Evolutionary conservation across 371 early-diverging fungal genomes (phyloP), one percentile per base, ranked within the genome.

Genomic region (Mucor plumbeus): DNA sequence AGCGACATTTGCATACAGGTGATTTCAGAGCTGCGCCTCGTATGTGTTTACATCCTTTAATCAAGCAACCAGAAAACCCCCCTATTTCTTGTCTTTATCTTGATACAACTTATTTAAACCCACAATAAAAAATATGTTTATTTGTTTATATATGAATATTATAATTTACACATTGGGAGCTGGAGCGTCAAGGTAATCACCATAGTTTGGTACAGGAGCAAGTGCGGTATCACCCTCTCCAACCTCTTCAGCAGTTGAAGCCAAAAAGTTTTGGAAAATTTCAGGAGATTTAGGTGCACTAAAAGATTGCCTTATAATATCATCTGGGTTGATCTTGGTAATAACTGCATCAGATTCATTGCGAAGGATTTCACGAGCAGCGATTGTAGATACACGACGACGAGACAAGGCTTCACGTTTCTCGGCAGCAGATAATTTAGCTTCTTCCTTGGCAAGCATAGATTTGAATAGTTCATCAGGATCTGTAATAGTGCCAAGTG

Each of bases 61-160:
- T 86, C 4, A 57, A 66, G 3, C 84, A 86, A 21, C 80, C 83
- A 0, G 65, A 70, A 15, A 86, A 86, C 59, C 71, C 73, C 0
- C 69, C 77, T 14, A 71, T 97, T 47, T 90, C 95, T 66, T 82
- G 76, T 5, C 58, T 96, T 0, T 98, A 94, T 64, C 87, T 98
- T 38, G 99, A 98, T 71, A 97, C 97, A 0, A 98, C 99, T 0
- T 98, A 98, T 68, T 79, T 89, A 63, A 84, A 91, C 36, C 91
- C 95, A 7, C 64, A 74, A 8, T 90, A 97, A 6, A 36, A 36
- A 36, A 36, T 36, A 9, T 36, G 38, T 36, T 36, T 5, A 36
- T 26, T 43, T 43, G 5, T 48, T 48, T 48, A 48, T 21, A 26
- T 6, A 47, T 14, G 15, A 14, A 43, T 43, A 43, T 43, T 43